These are phyloP conservation scores for Taxillus chinensis DNA, from an alignment of 164 flowering plant species.

Conservation along the genomic window DNA sequence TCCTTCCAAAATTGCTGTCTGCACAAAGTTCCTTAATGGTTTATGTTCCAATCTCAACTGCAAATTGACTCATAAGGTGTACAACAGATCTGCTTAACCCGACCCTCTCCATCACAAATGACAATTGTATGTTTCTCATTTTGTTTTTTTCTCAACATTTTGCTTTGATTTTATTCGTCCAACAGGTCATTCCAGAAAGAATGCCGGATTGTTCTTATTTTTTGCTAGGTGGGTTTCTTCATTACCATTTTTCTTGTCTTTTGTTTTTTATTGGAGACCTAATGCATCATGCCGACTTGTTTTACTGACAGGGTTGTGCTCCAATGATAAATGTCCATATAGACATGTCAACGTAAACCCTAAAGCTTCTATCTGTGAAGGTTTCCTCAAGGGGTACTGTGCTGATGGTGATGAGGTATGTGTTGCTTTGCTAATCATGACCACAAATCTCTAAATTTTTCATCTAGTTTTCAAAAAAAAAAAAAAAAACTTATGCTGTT, in stretches of 20 bases:
- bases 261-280: background rate
- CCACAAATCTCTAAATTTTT: background rate
- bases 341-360: slow-evolving; percentile 93
- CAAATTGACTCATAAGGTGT: slow-evolving; percentile 94
- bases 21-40: slow-evolving; percentile 89
- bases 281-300: slow-evolving; percentile 8
- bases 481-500: no score
- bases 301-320: slow-evolving; percentile 64
- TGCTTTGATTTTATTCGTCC: slow-evolving; percentile 5
- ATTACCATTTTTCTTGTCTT: no score
- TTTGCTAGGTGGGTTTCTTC: slow-evolving; percentile 49
- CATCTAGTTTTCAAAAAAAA: background rate
- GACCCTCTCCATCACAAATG: background rate
- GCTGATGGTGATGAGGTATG: slow-evolving; percentile 90
- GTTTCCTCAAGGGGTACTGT: slow-evolving; percentile 93
- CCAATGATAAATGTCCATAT: slow-evolving; percentile 71
- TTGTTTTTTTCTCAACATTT: slow-evolving; percentile 1
- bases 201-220: slow-evolving; percentile 97
- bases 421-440: slow-evolving; percentile 1
- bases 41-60: slow-evolving; percentile 55
- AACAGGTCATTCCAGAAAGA: slow-evolving; percentile 95
- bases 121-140: background rate
- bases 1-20: slow-evolving; percentile 81
- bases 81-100: background rate
- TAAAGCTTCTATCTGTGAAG: slow-evolving; percentile 69